Base-by-base conservation (phyloP, 164 flowering plant species). In the Sedum album region DNA sequence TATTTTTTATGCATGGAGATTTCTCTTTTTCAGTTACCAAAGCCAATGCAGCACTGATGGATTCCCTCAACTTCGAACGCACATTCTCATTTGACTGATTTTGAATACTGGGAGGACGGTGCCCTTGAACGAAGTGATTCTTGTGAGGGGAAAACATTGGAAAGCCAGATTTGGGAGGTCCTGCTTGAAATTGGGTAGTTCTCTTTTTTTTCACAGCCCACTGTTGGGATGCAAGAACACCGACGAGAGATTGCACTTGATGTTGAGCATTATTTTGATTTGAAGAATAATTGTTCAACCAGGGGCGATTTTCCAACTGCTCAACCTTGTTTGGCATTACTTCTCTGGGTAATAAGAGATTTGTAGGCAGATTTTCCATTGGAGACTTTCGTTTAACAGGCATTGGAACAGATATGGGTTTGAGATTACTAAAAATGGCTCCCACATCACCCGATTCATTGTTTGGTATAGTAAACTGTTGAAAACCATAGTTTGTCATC, bases 21-120 rank as follows among this genome's bases (percentile, higher is more conserved):
- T 75, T 77, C 25, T 72, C 80, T 69, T 78, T 81, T 64, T 79
- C 79, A 65, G 69, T 71, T 60, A 81, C 96, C 84, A 92, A 74
- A 18, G 83, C 85, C 78, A 95, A 68, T n/a, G 98, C 83, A 78
- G 82, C 80, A 72, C 91, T 84, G 61, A 95, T 71, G 30, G 94
- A 85, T 66, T 95, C 97, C 75, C 94, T 83, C 79, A 95, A 77
- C 76, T 92, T 95, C 18, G 89, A 80, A 78, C 99, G 88, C 38
- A 90, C 88, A 42, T 85, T 81, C 35, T 83, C 96, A 73, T 66
- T 78, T 51, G 90, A 82, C 73, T 84, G 94, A 5, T 71, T 33
- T 33, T 46, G 78, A 48, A 31, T 74, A 73, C 83, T 85, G 15
- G 87, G 71, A 71, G 83, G 72, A 31, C 79, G 74, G 48, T 67